phyloP scores from a whole-genome alignment of 2,329 filamentous ascomycete genomes.

The Colletotrichum siamense region DNA sequence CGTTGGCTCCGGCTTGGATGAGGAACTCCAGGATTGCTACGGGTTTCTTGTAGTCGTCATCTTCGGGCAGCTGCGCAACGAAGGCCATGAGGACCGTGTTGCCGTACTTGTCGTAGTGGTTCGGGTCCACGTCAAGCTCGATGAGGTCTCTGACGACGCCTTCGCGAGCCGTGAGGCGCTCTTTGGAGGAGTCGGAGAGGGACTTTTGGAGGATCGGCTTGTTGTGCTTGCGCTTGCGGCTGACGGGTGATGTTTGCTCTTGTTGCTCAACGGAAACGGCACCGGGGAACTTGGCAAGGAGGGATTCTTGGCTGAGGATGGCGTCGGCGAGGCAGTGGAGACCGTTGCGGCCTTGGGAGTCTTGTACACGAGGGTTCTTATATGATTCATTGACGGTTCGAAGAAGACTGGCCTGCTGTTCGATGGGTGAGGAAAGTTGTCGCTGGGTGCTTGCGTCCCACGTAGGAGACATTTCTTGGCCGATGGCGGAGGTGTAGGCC shows the following conservation, averaged over 20 bases:
- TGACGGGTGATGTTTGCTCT: not conserved
- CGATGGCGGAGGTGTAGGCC: constrained; percentile 14
- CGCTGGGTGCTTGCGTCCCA: not conserved
- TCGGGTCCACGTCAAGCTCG: constrained; percentile 46
- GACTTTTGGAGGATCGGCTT: constrained; percentile 35
- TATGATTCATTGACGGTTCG: constrained; percentile 39
- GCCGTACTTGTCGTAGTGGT: constrained; percentile 58
- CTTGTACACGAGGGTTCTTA: constrained; percentile 39
- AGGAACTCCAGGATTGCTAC: constrained; percentile 49
- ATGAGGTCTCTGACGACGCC: constrained; percentile 36
- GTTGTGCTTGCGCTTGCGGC: constrained; percentile 43
- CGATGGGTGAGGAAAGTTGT: not conserved
- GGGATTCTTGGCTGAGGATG: constrained; percentile 45
- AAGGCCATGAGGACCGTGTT: constrained; percentile 64
- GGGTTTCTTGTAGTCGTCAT: constrained; percentile 54
- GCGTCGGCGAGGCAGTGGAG: constrained; percentile 64
- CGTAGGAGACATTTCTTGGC: not conserved
- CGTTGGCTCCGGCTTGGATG: constrained; percentile 44
- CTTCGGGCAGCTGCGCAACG: constrained; percentile 52
- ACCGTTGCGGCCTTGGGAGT: constrained; percentile 57
- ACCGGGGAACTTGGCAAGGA: constrained; percentile 39
- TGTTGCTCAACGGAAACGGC: constrained; percentile 26
- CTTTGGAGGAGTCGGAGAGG: constrained; percentile 36
- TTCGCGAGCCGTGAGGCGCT: constrained; percentile 32
- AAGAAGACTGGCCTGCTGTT: constrained; percentile 39